Base-by-base conservation (phyloP, 2,329 filamentous ascomycete genomes). In the Elsinoe australis region DNA sequence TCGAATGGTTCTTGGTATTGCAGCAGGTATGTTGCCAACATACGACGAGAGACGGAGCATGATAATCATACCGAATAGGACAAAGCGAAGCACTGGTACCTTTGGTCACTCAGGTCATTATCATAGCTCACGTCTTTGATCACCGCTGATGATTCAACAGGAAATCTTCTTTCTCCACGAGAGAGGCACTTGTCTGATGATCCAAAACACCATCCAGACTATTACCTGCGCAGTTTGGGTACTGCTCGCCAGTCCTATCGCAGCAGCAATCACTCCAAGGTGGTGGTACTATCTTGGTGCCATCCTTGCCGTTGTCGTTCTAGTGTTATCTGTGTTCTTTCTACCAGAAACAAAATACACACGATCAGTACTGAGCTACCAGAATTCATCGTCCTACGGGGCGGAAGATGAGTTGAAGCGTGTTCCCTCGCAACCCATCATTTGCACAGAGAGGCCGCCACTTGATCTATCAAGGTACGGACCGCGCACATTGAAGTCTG, bases 231-330 rank as follows among this genome's bases (percentile, higher is more conserved):
- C 67, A 0, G 55, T 68, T 2, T 67, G 59, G 50, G 58, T 62
- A 0, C 58, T 72, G 0, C 67, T 67, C 33, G 67, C 69, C 1
- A 65, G 65, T 4, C 67, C 67, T 1, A 70, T 72, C 31, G 67
- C 68, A 2, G 64, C 56, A 0, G 64, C 61, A 0, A 67, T 71
- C 5, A 67, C 66, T 0, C 62, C 67, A 0, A 51, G 59, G 2
- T 65, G 68, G 35, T 72, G 70, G 70, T 72, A 72, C 34, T 61
- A 63, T 1, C 58, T 72, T 3, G 68, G 67, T 1, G 64, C 61
- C 3, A 61, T 60, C 1, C 52, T 71, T 1, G 53, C 59, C 1
- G 67, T 57, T 3, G 51, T 61, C 0, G 59, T 63, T 3, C 58
- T 31, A 67, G 12, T 71, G 10, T 41, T 66, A 1, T 63, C 65